phyloP scores from a whole-genome alignment of 345 rosid species.

The Ailanthus altissimus region DNA sequence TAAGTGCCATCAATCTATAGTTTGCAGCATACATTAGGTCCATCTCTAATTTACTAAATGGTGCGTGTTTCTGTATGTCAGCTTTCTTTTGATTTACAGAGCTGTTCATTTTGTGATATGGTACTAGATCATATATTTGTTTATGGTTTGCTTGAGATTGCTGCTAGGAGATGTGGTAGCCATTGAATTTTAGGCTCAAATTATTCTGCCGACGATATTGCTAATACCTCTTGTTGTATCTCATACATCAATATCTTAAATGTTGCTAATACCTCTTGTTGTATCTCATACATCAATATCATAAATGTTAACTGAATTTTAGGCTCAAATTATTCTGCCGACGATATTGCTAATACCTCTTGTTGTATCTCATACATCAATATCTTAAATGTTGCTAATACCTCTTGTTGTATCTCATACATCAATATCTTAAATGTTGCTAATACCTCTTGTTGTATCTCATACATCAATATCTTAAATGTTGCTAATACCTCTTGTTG shows the following conservation, averaged over 20 bases:
- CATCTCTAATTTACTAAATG: neutral
- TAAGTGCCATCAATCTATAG: slow-evolving; percentile 22
- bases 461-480: no score
- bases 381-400: neutral
- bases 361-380: no score
- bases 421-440: no score
- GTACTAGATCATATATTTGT: neutral
- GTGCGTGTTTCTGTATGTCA: neutral
- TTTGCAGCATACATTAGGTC: slow-evolving; percentile 21
- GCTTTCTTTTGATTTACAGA: slow-evolving; percentile 15
- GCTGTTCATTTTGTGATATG: neutral
- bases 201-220: neutral
- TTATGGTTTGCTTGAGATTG: neutral
- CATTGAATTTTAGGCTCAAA: neutral
- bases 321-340: no score
- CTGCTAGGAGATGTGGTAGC: neutral
- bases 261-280: no score
- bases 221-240: neutral
- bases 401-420: neutral
- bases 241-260: no score
- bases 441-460: neutral
- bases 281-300: no score
- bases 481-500: neutral
- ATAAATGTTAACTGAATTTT: no score
- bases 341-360: no score